Base-by-base conservation (phyloP, 345 rosid species). In the Camelina sativa region DNA sequence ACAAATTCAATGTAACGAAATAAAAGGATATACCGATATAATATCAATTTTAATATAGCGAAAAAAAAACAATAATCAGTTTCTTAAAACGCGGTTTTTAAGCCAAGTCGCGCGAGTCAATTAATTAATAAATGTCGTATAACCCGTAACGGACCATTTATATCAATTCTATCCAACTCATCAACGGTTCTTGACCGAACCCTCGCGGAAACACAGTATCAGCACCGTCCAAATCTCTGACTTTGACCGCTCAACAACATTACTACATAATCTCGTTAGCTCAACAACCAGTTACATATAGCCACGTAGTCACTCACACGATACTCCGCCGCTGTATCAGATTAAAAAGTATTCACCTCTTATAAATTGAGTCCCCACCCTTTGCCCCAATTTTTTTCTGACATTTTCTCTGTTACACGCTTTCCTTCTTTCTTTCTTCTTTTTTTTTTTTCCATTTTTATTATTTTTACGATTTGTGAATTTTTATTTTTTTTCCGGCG, bases 291-390 rank as follows among this genome's bases (percentile, higher is more conserved):
- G 72, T 78, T 0, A 11, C 0, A 22, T 8, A 16, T 0, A 0
- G 2, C 57, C 77, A 72, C 81, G 77, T 77, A 7, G 7, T 15
- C 4, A 8, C 56, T n/a, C 63, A 6, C 64, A 52, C 56, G 17
- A 40, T 50, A 22, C 32, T 8, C 3, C 51, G 57, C 12, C 47
- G 11, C 64, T 52, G 48, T 48, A 77, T n/a, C 11, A 0, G 55
- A 77, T 77, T 43, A 65, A 13, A 38, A 28, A 28, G 4, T 44
- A 48, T 37, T 71, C 80, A 65, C 22, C 80, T 34, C 56, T 22
- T 71, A 71, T 65, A 78, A 72, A 78, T 66, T 6, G 64, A 65
- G 73, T 65, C 80, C 80, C 80, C 77, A 70, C 72, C 80, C 71
- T 62, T 76, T 32, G 57, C 25, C 57, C 16, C 44, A 43, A 41